A percentile compares a stretch with the other conserved stretches of the same genome.
These are phyloP conservation scores for Diaporthe sp. DNA, from an alignment of 2,329 filamentous ascomycete species.

Conservation along the genomic window DNA sequence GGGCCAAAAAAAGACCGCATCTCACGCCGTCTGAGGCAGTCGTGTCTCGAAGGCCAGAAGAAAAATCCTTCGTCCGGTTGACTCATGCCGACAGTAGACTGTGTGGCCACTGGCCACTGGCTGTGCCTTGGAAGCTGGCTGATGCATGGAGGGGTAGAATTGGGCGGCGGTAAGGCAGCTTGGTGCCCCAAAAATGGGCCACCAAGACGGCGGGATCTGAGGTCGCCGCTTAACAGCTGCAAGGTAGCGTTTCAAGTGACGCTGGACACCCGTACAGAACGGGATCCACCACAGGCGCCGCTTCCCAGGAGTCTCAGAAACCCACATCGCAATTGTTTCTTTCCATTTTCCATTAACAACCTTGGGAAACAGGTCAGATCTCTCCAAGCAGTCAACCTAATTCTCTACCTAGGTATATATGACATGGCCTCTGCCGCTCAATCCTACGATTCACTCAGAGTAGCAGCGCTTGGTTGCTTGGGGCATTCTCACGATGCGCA, in stretches of 20 bases:
- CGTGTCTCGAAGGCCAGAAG: neutral
- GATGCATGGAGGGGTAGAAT: constrained; percentile 38
- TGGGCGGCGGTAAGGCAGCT: constrained; percentile 39
- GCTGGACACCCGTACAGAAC: neutral
- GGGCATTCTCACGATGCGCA: neutral
- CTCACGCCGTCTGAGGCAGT: constrained; percentile 16
- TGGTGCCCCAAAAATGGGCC: constrained; percentile 35
- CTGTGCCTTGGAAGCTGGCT: constrained; percentile 37
- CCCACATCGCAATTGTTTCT: neutral
- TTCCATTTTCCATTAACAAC: neutral
- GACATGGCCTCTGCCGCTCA: neutral
- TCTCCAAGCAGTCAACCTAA: neutral
- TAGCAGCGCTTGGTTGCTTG: neutral
- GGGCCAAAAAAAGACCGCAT: neutral
- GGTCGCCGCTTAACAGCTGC: constrained; percentile 34
- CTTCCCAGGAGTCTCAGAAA: too few species aligned
- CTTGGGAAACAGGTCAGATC: neutral
- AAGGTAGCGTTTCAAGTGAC: constrained; percentile 33
- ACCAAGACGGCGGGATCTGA: constrained; percentile 21
- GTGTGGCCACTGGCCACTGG: constrained; percentile 10
- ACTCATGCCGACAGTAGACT: constrained; percentile 35
- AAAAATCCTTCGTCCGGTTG: constrained; percentile 32
- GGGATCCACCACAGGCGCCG: neutral
- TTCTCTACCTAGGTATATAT: too few species aligned
- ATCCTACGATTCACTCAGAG: too few species aligned